Evolutionary conservation across 441 rosid genomes (phyloP).

Genomic region (Adansonia madagascariensis): DNA sequence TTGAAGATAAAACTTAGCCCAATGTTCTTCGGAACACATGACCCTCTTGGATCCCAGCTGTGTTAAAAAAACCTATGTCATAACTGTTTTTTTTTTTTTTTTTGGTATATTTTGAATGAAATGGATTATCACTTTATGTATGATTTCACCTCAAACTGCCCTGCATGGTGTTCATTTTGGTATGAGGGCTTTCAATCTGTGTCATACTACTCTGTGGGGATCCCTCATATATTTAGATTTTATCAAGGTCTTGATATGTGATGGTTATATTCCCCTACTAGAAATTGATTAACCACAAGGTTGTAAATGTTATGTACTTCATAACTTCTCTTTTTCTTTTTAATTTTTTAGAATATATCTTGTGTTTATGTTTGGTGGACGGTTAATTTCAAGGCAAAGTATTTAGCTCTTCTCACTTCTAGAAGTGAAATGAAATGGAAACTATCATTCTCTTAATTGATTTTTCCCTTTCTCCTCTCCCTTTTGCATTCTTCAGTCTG

Average conservation of each 20-base stretch:
- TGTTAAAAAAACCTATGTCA: background rate
- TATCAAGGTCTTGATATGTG: background rate
- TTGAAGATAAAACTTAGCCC: slow-evolving; percentile 3
- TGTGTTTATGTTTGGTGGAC: background rate
- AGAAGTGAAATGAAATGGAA: background rate
- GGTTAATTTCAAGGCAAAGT: background rate
- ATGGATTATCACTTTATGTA: background rate
- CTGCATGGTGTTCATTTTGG: background rate
- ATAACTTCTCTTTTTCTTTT: background rate
- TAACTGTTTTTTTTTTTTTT: background rate
- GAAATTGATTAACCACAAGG: background rate
- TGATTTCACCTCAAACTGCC: background rate
- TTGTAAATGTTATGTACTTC: background rate
- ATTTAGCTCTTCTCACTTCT: background rate
- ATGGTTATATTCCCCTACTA: background rate
- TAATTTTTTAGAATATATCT: background rate
- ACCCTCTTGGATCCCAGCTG: background rate
- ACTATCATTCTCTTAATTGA: background rate
- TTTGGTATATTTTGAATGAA: background rate
- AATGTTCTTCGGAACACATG: background rate
- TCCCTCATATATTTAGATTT: background rate
- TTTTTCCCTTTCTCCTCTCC: background rate
- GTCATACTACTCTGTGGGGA: background rate
- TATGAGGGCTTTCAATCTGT: background rate
- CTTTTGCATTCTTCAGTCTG: background rate